phyloP scores from a whole-genome alignment of 768 basidiomycete species.

The Termitomyces sp. region DNA sequence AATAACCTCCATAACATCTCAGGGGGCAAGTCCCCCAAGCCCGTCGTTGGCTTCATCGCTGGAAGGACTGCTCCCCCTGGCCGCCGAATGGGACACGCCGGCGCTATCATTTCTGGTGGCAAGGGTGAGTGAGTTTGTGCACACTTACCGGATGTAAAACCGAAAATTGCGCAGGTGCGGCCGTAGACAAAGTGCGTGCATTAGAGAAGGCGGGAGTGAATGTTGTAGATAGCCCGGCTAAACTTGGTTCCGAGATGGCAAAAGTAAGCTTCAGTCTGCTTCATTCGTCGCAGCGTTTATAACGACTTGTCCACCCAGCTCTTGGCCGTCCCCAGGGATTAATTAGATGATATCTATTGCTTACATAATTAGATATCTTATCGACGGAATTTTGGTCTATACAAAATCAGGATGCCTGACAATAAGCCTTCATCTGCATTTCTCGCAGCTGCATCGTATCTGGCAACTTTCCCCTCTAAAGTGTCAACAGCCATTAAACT shows the following conservation, averaged over 20 bases:
- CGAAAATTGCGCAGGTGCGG: conserved; percentile 53
- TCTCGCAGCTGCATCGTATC: conserved; percentile 55
- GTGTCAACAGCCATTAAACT: conserved; percentile 64
- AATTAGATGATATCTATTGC: conserved; percentile 20
- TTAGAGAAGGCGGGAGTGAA: conserved; percentile 89
- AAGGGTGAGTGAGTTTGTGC: conserved; percentile 60
- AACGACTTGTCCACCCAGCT: conserved; percentile 45
- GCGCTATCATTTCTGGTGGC: conserved; percentile 96
- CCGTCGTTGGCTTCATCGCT: conserved; percentile 97
- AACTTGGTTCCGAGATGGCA: conserved; percentile 87
- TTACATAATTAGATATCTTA: conserved; percentile 18
- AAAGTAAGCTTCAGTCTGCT: conserved; percentile 47
- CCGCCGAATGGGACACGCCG: conserved; percentile 96
- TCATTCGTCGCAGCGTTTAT: background rate
- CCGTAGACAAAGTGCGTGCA: conserved; percentile 88
- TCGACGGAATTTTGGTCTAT: background rate
- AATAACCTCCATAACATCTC: conserved; percentile 85
- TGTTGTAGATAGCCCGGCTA: conserved; percentile 93
- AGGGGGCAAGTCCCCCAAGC: conserved; percentile 71
- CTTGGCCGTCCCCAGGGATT: conserved; percentile 51
- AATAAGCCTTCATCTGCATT: conserved; percentile 36
- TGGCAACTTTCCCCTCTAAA: conserved; percentile 52
- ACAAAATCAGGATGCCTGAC: conserved; percentile 17
- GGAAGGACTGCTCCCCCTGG: conserved; percentile 98
- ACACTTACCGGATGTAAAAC: background rate